Evolutionary conservation across 495 filamentous ascomycete species (phyloP).

Genomic region (Thermothielavioides terrestris): DNA sequence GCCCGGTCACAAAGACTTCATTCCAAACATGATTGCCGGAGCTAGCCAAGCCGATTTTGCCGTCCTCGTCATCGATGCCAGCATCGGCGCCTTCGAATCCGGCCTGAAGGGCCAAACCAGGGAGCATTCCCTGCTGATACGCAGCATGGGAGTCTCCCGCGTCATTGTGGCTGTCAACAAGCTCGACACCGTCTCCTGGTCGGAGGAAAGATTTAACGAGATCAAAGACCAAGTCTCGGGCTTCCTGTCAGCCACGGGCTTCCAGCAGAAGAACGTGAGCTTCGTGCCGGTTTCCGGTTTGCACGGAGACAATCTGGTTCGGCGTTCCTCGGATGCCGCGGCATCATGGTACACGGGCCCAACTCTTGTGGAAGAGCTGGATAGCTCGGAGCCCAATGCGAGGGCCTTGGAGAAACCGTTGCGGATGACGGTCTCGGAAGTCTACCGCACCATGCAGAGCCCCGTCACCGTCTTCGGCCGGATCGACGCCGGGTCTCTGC

Average conservation of each 20-base stretch:
- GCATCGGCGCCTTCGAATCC: slow-evolving; percentile 81
- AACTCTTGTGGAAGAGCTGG: slow-evolving; percentile 75
- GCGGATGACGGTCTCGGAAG: slow-evolving; percentile 72
- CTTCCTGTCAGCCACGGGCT: slow-evolving; percentile 75
- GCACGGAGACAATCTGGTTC: slow-evolving; percentile 75
- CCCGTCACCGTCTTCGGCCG: slow-evolving; percentile 79
- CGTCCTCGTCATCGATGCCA: slow-evolving; percentile 85
- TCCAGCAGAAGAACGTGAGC: slow-evolving; percentile 65
- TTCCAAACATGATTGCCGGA: slow-evolving; percentile 98
- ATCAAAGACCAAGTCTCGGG: slow-evolving; percentile 75
- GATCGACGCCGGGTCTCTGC: slow-evolving; percentile 73
- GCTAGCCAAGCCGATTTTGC: slow-evolving; percentile 95
- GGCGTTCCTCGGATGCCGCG: slow-evolving; percentile 46
- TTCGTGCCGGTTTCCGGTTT: slow-evolving; percentile 88
- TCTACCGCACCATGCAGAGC: slow-evolving; percentile 58
- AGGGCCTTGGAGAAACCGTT: slow-evolving; percentile 71
- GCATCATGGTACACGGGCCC: slow-evolving; percentile 69
- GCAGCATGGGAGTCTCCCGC: slow-evolving; percentile 84
- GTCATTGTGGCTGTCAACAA: slow-evolving; percentile 93
- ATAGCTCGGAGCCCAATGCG: slow-evolving; percentile 62
- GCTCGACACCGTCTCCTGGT: slow-evolving; percentile 79
- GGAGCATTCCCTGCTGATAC: slow-evolving; percentile 81
- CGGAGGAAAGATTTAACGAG: slow-evolving; percentile 68
- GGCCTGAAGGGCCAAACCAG: slow-evolving; percentile 90
- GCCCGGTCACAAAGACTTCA: slow-evolving; percentile 89